phyloP scores from a whole-genome alignment of 139 green algal species.

The Haematococcus lacustris region DNA sequence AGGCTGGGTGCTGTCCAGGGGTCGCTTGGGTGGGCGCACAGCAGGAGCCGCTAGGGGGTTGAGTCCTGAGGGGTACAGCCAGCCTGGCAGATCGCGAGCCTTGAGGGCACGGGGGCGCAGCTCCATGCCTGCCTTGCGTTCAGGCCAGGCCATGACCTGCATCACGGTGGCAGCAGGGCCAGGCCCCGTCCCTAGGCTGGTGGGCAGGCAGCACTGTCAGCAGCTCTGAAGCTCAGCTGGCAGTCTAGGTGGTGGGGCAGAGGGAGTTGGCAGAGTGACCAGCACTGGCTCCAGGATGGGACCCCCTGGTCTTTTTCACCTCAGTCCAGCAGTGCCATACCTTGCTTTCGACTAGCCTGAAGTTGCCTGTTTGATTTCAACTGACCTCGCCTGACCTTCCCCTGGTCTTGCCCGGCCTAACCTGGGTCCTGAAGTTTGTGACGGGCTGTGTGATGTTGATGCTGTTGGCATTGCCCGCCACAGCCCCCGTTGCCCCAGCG shows the following conservation, averaged over 20 bases:
- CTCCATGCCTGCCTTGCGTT: constrained; percentile 23
- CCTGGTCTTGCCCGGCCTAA: constrained; percentile 6
- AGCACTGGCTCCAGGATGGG: no score
- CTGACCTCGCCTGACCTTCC: not conserved
- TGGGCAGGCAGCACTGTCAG: no score
- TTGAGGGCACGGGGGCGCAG: constrained; percentile 11
- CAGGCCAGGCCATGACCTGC: constrained; percentile 16
- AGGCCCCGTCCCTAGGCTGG: no score
- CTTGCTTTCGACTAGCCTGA: not conserved
- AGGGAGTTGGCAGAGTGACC: not conserved
- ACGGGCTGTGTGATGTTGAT: constrained; percentile 12
- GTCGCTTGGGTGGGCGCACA: no score
- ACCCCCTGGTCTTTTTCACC: no score
- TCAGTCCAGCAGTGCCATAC: not conserved
- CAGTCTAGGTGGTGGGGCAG: not conserved
- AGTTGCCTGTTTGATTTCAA: not conserved
- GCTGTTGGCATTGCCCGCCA: not conserved
- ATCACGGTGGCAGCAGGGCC: not conserved
- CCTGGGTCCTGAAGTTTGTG: constrained; percentile 9
- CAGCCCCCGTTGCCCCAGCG: not conserved
- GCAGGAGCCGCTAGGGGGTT: constrained; percentile 6
- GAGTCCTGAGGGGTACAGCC: constrained; percentile 6
- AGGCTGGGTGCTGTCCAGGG: not conserved
- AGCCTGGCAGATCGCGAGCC: constrained; percentile 8
- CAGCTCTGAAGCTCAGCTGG: no score